phyloP scores from a whole-genome alignment of 345 rosid genomes.

The Lepidium sativum region DNA sequence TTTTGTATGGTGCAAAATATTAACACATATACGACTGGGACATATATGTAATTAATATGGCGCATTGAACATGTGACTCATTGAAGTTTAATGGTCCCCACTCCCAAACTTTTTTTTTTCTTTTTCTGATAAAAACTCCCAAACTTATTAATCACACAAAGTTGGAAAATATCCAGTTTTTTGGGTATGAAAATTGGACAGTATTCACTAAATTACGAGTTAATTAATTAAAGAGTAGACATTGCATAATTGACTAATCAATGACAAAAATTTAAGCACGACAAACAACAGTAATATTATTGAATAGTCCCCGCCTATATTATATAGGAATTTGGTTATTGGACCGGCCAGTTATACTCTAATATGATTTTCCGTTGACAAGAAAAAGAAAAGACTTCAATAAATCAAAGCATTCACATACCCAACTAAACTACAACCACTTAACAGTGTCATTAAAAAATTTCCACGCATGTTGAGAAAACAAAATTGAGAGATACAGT shows the following conservation, averaged over 20 bases:
- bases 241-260: neutral
- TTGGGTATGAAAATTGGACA: too few relatives aligned
- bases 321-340: too few relatives aligned
- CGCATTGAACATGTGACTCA: neutral
- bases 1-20: neutral
- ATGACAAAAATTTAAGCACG: neutral
- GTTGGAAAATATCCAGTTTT: neutral
- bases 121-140: too few relatives aligned
- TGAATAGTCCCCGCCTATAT: too few relatives aligned
- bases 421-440: neutral
- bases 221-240: neutral
- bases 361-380: too few relatives aligned
- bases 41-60: neutral
- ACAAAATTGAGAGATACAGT: neutral
- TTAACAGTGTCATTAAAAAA: neutral
- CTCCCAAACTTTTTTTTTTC: too few relatives aligned
- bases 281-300: neutral
- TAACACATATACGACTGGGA: neutral
- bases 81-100: neutral
- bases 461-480: neutral
- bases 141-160: neutral
- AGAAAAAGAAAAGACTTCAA: neutral
- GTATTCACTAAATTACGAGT: neutral
- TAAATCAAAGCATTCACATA: neutral
- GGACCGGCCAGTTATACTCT: too few relatives aligned